Evolutionary conservation across 805 yeast genomes (phyloP).

Genomic region (Cyberlindnera maritima): DNA sequence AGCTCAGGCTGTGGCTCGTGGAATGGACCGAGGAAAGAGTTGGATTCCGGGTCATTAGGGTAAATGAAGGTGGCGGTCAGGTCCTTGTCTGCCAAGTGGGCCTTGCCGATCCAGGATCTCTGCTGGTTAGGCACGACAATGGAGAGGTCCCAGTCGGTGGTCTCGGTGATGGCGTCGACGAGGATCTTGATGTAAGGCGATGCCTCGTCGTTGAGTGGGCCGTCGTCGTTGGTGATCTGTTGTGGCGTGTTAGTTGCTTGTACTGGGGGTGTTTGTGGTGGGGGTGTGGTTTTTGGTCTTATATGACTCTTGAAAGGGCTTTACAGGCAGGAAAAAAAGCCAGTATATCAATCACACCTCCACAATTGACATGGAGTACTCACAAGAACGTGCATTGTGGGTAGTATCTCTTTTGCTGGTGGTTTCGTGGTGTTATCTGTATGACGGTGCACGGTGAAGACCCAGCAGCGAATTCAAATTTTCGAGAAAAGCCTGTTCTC

Average conservation of each 20-base stretch:
- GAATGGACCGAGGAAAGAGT: conserved; percentile 67
- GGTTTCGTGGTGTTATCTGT: not conserved
- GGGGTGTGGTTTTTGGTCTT: no score
- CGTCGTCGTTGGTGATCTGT: conserved; percentile 86
- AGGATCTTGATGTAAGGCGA: conserved; percentile 87
- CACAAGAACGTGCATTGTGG: conserved; percentile 17
- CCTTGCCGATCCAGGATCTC: conserved; percentile 96
- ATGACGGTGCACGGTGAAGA: not conserved
- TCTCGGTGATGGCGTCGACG: conserved; percentile 59
- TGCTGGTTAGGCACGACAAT: conserved; percentile 81
- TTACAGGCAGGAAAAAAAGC: no score
- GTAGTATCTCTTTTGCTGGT: not conserved
- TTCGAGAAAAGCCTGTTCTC: no score
- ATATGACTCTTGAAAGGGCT: no score
- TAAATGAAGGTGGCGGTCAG: conserved; percentile 64
- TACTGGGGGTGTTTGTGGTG: no score
- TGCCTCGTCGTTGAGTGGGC: conserved; percentile 75
- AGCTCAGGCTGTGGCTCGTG: conserved; percentile 44
- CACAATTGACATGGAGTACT: not conserved
- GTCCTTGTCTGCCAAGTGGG: conserved; percentile 82
- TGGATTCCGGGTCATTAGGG: conserved; percentile 45
- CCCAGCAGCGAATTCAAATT: not conserved
- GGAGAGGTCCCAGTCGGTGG: conserved; percentile 82
- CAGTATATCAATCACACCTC: no score
- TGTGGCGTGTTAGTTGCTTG: conserved; percentile 1